These are phyloP conservation scores for Neostapfia colusana DNA, from an alignment of 176 grass and related monocot species.

Conservation along the genomic window DNA sequence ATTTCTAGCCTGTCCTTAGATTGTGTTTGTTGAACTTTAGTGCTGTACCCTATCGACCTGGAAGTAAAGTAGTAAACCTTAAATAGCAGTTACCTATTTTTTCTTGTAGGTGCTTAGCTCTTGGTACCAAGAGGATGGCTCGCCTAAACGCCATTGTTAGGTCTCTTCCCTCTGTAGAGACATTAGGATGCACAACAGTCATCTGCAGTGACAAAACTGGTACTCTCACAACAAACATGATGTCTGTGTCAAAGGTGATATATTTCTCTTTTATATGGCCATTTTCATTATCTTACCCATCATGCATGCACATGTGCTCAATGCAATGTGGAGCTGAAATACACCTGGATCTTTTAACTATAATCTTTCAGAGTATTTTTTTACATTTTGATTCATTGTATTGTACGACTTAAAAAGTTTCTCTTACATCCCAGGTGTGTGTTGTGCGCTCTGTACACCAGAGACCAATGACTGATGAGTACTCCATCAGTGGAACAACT, in stretches of 20 bases:
- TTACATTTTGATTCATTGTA: constrained; percentile 1
- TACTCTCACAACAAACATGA: constrained; percentile 99
- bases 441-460: constrained; percentile 86
- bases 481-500: constrained; percentile 83
- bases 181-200: constrained; percentile 96
- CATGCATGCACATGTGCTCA: constrained; percentile 1
- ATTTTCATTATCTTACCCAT: constrained; percentile 26
- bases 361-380: neutral
- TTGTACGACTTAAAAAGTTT: neutral
- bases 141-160: constrained; percentile 92
- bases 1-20: constrained; percentile 28
- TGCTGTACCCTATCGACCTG: constrained; percentile 1
- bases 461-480: constrained; percentile 83
- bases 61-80: constrained; percentile 31
- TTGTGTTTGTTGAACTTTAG: constrained; percentile 23
- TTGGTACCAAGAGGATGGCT: constrained; percentile 99
- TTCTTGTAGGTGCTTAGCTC: constrained; percentile 82
- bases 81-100: constrained; percentile 24
- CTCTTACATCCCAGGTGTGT: constrained; percentile 66
- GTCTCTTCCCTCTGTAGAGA: constrained; percentile 93
- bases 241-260: constrained; percentile 97
- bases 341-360: neutral
- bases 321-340: constrained; percentile 9
- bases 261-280: constrained; percentile 31
- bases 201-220: constrained; percentile 99